Evolutionary conservation across 2,329 filamentous ascomycete genomes (phyloP).

Genomic region (Shiraia sp.): DNA sequence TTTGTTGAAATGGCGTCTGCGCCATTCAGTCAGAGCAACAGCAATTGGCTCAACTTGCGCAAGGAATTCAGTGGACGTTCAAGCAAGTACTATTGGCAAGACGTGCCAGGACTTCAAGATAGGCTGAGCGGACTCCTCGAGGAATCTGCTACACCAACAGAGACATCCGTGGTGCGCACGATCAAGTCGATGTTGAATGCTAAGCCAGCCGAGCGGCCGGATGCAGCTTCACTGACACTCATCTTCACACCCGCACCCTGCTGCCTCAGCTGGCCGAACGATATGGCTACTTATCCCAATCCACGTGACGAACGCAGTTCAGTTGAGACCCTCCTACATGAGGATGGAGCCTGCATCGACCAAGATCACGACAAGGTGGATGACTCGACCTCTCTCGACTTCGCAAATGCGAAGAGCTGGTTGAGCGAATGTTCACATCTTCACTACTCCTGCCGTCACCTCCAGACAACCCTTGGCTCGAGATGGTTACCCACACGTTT

Average conservation of each 20-base stretch:
- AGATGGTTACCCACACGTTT: conserved; percentile 36
- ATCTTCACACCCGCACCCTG: conserved; percentile 42
- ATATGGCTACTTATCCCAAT: conserved; percentile 36
- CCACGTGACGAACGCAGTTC: conserved; percentile 34
- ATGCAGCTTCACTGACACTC: conserved; percentile 34
- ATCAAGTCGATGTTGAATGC: conserved; percentile 37
- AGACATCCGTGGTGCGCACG: conserved; percentile 30
- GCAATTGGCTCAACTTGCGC: conserved; percentile 30
- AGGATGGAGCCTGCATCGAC: conserved; percentile 20
- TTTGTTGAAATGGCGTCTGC: conserved; percentile 84
- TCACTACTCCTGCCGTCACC: conserved; percentile 30
- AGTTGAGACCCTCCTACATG: conserved; percentile 27
- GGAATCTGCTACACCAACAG: conserved; percentile 17
- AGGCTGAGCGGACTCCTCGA: conserved; percentile 28
- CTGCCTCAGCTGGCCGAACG: conserved; percentile 43
- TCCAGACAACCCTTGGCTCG: conserved; percentile 1
- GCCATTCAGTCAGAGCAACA: conserved; percentile 26
- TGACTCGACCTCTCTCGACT: conserved; percentile 1
- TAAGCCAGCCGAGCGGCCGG: conserved; percentile 35
- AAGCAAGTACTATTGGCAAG: conserved; percentile 43
- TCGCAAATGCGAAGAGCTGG: conserved; percentile 31
- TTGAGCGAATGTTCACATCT: conserved; percentile 31
- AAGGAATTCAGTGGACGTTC: conserved; percentile 32
- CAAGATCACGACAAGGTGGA: conserved; percentile 5
- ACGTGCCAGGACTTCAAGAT: conserved; percentile 33